Percentiles rank a stretch among this genome's conserved stretches.
Conservation (phyloP, 2,329 filamentous ascomycete species). For the Pyricularia sp. region DNA sequence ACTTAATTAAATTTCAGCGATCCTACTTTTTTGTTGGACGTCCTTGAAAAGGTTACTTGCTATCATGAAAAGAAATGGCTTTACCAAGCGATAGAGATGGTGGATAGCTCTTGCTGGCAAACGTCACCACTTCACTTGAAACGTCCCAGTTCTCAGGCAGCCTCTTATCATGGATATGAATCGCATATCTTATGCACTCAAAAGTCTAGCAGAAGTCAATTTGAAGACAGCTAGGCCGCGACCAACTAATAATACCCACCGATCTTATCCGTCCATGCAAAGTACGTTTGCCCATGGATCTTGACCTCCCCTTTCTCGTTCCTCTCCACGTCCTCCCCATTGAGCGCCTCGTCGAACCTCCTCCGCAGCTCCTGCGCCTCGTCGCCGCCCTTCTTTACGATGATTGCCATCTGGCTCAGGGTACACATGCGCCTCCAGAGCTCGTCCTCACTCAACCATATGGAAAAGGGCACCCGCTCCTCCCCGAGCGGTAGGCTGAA, state of each 20-base stretch:
- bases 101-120: neutral
- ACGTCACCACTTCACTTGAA: neutral
- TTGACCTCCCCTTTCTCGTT: constrained; percentile 27
- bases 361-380: constrained; percentile 31
- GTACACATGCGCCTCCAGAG: constrained; percentile 54
- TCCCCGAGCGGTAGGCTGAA: constrained; percentile 52
- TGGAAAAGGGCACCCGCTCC: constrained; percentile 40
- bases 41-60: neutral
- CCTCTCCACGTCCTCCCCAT: constrained; percentile 36
- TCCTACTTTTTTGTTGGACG: neutral
- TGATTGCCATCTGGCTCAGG: constrained; percentile 51
- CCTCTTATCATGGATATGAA: neutral
- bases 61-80: neutral
- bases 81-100: neutral
- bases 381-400: constrained; percentile 33
- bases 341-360: constrained; percentile 40
- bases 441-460: constrained; percentile 43
- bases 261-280: constrained; percentile 45
- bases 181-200: neutral
- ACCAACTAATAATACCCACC: neutral
- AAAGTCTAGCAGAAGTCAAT: neutral
- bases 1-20: neutral
- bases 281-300: constrained; percentile 49
- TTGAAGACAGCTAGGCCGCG: neutral
- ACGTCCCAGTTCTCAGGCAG: neutral